Conservation (phyloP, 176 grass and related monocot genomes). For the Chrysopogon serrulatus region DNA sequence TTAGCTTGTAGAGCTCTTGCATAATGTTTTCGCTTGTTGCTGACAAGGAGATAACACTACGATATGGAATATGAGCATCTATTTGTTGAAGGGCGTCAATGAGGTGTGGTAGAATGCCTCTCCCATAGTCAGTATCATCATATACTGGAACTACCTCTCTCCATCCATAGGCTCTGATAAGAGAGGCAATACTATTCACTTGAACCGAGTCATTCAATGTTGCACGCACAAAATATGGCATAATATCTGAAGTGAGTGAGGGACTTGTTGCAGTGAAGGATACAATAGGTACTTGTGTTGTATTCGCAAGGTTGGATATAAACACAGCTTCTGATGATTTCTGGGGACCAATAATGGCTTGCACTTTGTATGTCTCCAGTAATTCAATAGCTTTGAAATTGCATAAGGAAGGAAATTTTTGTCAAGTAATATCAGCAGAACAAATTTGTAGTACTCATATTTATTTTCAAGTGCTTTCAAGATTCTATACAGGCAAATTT, state of each 20-base stretch:
- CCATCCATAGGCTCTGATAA: conserved; percentile 45
- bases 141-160: conserved; percentile 35
- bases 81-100: conserved; percentile 36
- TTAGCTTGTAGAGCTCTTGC: conserved; percentile 20
- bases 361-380: conserved; percentile 21
- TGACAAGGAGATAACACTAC: conserved; percentile 15
- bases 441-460: background rate
- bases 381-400: conserved; percentile 17
- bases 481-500: too few relatives aligned
- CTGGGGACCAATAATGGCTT: conserved; percentile 52
- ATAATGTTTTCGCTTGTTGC: conserved; percentile 9
- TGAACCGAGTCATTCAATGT: conserved; percentile 32
- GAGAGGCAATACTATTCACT: conserved; percentile 23
- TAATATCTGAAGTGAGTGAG: background rate
- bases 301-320: conserved; percentile 24
- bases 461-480: background rate
- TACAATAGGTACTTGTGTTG: conserved; percentile 28
- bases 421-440: background rate
- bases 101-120: conserved; percentile 44
- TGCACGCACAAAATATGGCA: conserved; percentile 44
- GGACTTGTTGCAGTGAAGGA: conserved; percentile 44
- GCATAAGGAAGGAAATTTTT: background rate
- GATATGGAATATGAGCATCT: conserved; percentile 32
- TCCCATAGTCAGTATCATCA: conserved; percentile 46
- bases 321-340: conserved; percentile 40